These are phyloP conservation scores for Petasospora fabianii DNA, from an alignment of 1,139 yeast genomes.

Conservation along the genomic window DNA sequence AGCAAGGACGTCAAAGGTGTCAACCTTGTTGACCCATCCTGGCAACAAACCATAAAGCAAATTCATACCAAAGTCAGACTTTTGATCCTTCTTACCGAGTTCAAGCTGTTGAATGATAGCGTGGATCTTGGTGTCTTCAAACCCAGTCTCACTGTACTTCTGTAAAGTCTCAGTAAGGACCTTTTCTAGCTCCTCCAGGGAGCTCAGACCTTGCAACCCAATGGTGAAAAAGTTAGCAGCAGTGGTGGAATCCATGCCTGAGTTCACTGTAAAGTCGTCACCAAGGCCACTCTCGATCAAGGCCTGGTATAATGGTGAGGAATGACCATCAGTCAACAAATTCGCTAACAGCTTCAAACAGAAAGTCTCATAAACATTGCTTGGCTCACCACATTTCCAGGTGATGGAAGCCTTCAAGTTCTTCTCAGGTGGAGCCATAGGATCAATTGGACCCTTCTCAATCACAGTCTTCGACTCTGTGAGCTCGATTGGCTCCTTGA, in stretches of 20 bases:
- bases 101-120: constrained; percentile 90
- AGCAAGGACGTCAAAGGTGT: constrained; percentile 63
- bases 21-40: constrained; percentile 76
- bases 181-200: constrained; percentile 41
- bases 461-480: constrained; percentile 33
- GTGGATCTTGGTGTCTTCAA: constrained; percentile 63
- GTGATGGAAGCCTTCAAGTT: constrained; percentile 82
- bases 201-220: constrained; percentile 75
- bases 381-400: constrained; percentile 80
- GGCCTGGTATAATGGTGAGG: constrained; percentile 82
- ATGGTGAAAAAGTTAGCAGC: constrained; percentile 75
- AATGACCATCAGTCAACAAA: constrained; percentile 84
- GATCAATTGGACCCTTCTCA: constrained; percentile 76
- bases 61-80: constrained; percentile 86
- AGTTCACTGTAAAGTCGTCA: constrained; percentile 80
- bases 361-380: constrained; percentile 66
- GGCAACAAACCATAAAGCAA: constrained; percentile 72
- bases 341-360: constrained; percentile 70
- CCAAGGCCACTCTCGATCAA: constrained; percentile 83
- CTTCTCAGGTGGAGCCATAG: constrained; percentile 66
- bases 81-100: constrained; percentile 76
- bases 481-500: constrained; percentile 42
- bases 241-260: constrained; percentile 85
- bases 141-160: constrained; percentile 43
- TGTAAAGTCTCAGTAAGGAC: constrained; percentile 44